A percentile compares a stretch with the other conserved stretches of the same genome.
Conservation (phyloP, 2,329 filamentous ascomycete genomes). For the Cordyceps farinosa region DNA sequence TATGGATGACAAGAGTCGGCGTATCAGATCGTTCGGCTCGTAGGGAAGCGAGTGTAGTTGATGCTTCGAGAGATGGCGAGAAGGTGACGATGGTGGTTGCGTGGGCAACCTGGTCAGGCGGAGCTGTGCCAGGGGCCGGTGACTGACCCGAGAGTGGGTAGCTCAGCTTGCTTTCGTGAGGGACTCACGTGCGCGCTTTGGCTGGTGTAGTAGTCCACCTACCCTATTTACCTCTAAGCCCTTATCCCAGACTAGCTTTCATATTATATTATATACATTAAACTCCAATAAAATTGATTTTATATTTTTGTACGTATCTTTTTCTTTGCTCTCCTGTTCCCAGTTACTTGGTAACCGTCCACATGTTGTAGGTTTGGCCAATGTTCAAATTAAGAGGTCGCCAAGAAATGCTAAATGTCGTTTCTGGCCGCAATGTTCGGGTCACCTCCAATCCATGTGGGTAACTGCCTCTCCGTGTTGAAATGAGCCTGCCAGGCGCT, state of each 20-base stretch:
- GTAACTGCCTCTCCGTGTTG: constrained; percentile 4
- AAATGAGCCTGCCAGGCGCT: constrained; percentile 5
- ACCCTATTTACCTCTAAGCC: no score
- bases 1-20: neutral
- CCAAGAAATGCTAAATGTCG: neutral
- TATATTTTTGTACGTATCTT: no score
- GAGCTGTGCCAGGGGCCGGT: neutral
- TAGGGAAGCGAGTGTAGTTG: neutral
- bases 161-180: neutral
- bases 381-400: neutral
- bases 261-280: no score
- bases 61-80: neutral
- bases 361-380: neutral
- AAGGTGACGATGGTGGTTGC: constrained; percentile 17
- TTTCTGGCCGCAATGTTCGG: neutral
- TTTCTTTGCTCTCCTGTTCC: no score
- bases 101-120: constrained; percentile 17
- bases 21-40: neutral
- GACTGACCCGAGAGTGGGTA: constrained; percentile 6
- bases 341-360: no score
- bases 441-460: constrained; percentile 1
- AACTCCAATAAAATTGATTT: no score
- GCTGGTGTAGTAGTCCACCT: neutral
- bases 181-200: constrained; percentile 3
- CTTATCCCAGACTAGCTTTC: no score